Evolutionary conservation across 495 filamentous ascomycete species (phyloP).

Genomic region (Penicillium argentinense): DNA sequence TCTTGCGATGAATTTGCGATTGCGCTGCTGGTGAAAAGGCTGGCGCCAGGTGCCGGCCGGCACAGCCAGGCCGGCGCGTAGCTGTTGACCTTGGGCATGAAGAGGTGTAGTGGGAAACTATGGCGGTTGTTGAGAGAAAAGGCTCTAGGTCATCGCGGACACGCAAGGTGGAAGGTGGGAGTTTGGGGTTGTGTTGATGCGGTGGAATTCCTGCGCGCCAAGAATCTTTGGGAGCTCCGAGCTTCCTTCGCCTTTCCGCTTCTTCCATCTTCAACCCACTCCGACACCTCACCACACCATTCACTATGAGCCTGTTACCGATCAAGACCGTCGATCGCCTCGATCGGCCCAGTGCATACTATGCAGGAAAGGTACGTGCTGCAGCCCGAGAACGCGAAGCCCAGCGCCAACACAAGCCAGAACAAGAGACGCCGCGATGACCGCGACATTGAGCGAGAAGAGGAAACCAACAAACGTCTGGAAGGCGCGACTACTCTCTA

Average conservation of each 20-base stretch:
- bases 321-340: constrained; percentile 77
- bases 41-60: constrained; percentile 68
- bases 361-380: constrained; percentile 64
- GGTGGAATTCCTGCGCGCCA: constrained; percentile 27
- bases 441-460: constrained; percentile 53
- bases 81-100: constrained; percentile 77
- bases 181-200: constrained; percentile 7
- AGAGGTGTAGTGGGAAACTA: constrained; percentile 1
- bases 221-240: constrained; percentile 27
- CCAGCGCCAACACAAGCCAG: constrained; percentile 36
- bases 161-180: neutral
- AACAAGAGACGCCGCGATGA: constrained; percentile 65
- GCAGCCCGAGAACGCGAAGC: neutral
- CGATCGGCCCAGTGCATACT: constrained; percentile 88
- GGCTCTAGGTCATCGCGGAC: too few relatives aligned
- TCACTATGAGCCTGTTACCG: constrained; percentile 21
- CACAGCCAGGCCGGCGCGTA: constrained; percentile 84
- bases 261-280: neutral
- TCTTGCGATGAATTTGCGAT: constrained; percentile 32
- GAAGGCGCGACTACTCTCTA: constrained; percentile 92
- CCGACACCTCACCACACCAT: neutral
- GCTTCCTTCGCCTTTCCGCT: constrained; percentile 14
- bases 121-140: neutral
- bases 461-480: constrained; percentile 68
- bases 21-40: constrained; percentile 58